phyloP scores from a whole-genome alignment of 352 stramenopile genomes.

The Globisporangium echinulatum region DNA sequence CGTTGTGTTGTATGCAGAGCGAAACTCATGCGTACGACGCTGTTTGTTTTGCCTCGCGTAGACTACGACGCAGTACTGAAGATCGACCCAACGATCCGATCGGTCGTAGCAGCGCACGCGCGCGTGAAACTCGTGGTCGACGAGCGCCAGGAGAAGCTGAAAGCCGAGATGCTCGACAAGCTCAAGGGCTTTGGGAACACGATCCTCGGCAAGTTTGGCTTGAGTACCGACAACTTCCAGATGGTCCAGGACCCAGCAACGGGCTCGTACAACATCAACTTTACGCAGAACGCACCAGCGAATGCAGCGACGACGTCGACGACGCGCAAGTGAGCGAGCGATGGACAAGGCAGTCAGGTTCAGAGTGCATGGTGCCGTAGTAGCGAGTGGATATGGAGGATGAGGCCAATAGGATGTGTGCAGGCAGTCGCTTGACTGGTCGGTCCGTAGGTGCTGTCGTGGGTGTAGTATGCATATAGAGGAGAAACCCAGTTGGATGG shows the following conservation, averaged over 20 bases:
- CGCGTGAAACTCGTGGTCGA: conserved; percentile 89
- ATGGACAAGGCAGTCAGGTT: background rate
- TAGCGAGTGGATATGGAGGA: background rate
- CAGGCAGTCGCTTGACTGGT: no score
- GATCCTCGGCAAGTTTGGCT: conserved; percentile 97
- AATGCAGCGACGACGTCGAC: background rate
- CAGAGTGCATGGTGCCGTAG: background rate
- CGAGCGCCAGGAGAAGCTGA: conserved; percentile 97
- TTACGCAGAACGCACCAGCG: conserved; percentile 52
- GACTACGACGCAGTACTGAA: conserved; percentile 90
- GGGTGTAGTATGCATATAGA: background rate
- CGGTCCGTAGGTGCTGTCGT: background rate
- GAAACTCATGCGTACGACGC: no score
- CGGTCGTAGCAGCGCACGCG: conserved; percentile 45
- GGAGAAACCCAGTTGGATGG: background rate
- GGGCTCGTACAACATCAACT: conserved; percentile 97
- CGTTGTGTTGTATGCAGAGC: background rate
- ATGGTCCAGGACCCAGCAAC: conserved; percentile 96
- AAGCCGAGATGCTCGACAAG: conserved; percentile 95
- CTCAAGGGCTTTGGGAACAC: conserved; percentile 99
- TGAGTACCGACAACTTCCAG: conserved; percentile 99
- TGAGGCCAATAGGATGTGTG: background rate
- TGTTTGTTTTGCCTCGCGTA: background rate
- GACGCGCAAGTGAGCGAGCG: conserved; percentile 3
- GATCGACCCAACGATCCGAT: conserved; percentile 83